Conservation (phyloP, 495 filamentous ascomycete genomes). For the Penicillium paradoxum region DNA sequence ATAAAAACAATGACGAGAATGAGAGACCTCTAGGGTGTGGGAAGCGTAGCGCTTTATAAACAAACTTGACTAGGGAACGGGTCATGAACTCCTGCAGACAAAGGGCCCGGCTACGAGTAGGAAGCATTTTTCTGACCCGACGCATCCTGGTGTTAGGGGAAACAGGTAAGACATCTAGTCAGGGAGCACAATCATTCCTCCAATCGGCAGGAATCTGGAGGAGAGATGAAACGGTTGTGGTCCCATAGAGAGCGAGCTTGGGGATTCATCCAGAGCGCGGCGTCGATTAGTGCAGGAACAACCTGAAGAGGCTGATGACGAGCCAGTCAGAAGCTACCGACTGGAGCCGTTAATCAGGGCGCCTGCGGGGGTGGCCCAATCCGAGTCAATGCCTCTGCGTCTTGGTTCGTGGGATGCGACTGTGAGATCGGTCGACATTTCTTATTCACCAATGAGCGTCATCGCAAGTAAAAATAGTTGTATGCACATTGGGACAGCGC, state of each 20-base stretch:
- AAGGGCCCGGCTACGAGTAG: neutral
- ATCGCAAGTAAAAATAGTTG: neutral
- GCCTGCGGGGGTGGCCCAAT: neutral
- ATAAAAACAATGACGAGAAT: constrained; percentile 6
- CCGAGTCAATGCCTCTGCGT: neutral
- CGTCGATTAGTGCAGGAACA: constrained; percentile 2
- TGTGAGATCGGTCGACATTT: neutral
- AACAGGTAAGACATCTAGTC: constrained; percentile 3
- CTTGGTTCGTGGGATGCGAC: neutral
- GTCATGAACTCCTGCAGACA: constrained; percentile 1
- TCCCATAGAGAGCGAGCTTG: neutral
- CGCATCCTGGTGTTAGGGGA: neutral
- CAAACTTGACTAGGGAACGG: neutral
- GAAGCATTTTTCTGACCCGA: neutral
- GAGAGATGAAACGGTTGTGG: constrained; percentile 4
- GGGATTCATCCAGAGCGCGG: neutral
- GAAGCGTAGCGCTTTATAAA: constrained; percentile 2
- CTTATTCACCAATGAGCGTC: neutral
- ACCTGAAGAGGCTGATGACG: neutral
- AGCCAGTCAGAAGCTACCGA: constrained; percentile 2
- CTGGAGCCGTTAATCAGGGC: neutral
- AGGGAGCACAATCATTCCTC: neutral
- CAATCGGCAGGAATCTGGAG: constrained; percentile 5
- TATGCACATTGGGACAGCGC: neutral
- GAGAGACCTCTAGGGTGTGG: neutral